These are phyloP conservation scores for Pseudogymnoascus sp. DNA, from an alignment of 2,329 filamentous ascomycete species.

Conservation along the genomic window DNA sequence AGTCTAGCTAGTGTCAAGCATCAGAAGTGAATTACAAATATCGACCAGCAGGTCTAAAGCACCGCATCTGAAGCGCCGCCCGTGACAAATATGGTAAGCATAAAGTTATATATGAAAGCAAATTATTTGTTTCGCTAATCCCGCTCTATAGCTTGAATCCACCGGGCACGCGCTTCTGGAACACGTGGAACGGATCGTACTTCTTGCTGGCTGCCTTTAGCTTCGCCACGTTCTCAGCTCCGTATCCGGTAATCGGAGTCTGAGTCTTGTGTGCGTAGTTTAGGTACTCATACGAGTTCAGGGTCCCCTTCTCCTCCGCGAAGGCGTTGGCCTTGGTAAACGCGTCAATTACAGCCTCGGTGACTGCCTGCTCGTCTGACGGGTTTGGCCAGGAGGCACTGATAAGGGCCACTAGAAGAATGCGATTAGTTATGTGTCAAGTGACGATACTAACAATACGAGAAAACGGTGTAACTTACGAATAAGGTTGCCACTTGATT, in stretches of 20 bases:
- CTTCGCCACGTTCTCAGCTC: conserved; percentile 30
- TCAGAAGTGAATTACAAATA: background rate
- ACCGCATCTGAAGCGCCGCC: background rate
- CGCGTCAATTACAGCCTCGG: background rate
- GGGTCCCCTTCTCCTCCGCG: background rate
- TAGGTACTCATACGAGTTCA: conserved; percentile 28
- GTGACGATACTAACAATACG: background rate
- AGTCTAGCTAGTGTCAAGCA: background rate
- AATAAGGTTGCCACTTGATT: conserved; percentile 7
- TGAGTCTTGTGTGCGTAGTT: conserved; percentile 39
- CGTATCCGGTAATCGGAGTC: conserved; percentile 35
- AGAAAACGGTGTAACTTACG: background rate
- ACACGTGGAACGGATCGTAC: conserved; percentile 32
- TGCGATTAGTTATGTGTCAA: background rate
- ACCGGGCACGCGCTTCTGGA: conserved; percentile 23
- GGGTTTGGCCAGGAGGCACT: background rate
- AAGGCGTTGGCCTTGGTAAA: background rate
- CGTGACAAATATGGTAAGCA: background rate
- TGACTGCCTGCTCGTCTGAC: conserved; percentile 3
- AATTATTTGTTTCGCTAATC: background rate
- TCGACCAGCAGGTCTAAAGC: background rate
- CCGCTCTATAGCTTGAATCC: conserved; percentile 13
- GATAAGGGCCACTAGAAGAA: conserved; percentile 1
- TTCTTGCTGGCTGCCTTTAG: conserved; percentile 26
- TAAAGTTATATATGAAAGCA: background rate